Conservation (phyloP, 2,329 filamentous ascomycete genomes). For the Alternaria postmessia region DNA sequence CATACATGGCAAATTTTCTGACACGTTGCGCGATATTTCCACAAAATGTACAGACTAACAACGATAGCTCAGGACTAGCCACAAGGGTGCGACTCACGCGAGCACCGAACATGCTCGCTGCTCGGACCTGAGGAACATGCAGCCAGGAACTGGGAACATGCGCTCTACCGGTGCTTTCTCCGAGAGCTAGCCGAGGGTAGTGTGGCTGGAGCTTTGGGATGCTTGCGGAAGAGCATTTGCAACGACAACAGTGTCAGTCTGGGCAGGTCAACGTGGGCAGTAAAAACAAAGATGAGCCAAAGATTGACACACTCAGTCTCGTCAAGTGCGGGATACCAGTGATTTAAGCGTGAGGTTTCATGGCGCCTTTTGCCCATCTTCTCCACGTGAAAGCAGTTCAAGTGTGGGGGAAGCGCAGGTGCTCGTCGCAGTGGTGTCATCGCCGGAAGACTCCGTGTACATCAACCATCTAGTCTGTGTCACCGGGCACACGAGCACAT, state of each 20-base stretch:
- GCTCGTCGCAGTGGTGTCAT: slow-evolving; percentile 30
- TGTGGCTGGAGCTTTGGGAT: slow-evolving; percentile 31
- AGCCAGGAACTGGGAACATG: slow-evolving; percentile 21
- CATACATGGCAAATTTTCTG: slow-evolving; percentile 29
- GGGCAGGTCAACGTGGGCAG: neutral
- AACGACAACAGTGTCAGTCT: neutral
- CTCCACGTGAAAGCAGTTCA: slow-evolving; percentile 42
- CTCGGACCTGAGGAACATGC: slow-evolving; percentile 36
- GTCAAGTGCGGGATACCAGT: slow-evolving; percentile 26
- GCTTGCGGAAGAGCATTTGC: slow-evolving; percentile 17
- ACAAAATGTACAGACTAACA: slow-evolving; percentile 12
- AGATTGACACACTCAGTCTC: slow-evolving; percentile 24
- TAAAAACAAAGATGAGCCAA: slow-evolving; percentile 6
- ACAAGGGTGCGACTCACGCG: slow-evolving; percentile 26
- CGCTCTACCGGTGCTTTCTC: slow-evolving; percentile 20
- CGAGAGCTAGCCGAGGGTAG: slow-evolving; percentile 28
- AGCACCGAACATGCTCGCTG: slow-evolving; percentile 28
- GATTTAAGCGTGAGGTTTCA: neutral
- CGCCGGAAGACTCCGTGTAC: slow-evolving; percentile 18
- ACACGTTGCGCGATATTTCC: slow-evolving; percentile 24
- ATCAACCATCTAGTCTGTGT: slow-evolving; percentile 10
- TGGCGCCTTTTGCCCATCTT: slow-evolving; percentile 26
- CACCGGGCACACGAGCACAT: slow-evolving; percentile 3
- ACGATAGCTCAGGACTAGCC: slow-evolving; percentile 17
- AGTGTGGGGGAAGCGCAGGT: slow-evolving; percentile 39